phyloP scores from a whole-genome alignment of 169 alveolate species.

The Cryptosporidium ubiquitum region DNA sequence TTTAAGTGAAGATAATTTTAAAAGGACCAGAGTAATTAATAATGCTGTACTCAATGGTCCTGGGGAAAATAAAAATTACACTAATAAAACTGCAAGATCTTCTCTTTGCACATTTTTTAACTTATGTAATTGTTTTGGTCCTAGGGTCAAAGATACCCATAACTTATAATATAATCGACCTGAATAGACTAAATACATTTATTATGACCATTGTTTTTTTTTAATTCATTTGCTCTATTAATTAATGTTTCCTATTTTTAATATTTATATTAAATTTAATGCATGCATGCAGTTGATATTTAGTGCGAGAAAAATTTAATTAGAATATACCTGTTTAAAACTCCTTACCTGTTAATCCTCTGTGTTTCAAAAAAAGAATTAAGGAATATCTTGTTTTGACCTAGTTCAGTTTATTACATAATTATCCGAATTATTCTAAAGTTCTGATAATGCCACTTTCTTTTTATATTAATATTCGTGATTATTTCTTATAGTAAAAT shows the following conservation, averaged over 20 bases:
- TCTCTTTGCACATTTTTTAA: slow-evolving; percentile 44
- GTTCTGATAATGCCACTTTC: background rate
- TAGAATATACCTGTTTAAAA: too few relatives aligned
- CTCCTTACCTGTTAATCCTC: background rate
- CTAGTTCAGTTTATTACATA: too few relatives aligned
- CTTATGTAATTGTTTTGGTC: slow-evolving; percentile 61
- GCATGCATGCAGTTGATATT: background rate
- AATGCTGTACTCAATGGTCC: background rate
- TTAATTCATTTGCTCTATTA: background rate
- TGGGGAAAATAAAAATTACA: background rate
- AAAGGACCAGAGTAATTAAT: background rate
- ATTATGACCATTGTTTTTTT: background rate
- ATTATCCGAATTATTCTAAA: too few relatives aligned
- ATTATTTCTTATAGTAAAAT: too few relatives aligned
- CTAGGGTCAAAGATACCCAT: slow-evolving; percentile 32
- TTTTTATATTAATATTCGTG: too few relatives aligned
- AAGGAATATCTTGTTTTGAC: background rate
- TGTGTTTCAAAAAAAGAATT: too few relatives aligned
- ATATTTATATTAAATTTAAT: too few relatives aligned
- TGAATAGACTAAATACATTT: background rate
- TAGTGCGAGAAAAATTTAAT: background rate
- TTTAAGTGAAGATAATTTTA: slow-evolving; percentile 26
- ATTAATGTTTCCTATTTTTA: background rate
- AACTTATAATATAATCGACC: background rate
- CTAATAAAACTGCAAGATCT: slow-evolving; percentile 12